These are phyloP conservation scores for Quercus phellos DNA, from an alignment of 331 rosid species.

Conservation along the genomic window DNA sequence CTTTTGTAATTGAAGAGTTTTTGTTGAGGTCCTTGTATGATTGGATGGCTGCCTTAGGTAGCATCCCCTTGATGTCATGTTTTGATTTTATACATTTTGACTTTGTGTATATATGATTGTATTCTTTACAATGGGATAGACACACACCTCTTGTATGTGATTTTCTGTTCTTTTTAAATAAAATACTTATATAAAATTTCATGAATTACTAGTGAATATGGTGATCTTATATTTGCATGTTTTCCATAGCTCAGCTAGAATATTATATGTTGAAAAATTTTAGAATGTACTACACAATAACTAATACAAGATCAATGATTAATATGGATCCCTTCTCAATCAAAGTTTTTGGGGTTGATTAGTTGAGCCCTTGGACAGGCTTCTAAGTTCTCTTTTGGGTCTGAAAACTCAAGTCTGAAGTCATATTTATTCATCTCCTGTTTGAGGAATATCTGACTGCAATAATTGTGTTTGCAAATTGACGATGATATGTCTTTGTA, in stretches of 20 bases:
- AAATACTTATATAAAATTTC: too few species aligned
- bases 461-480: not conserved
- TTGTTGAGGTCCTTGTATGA: too few species aligned
- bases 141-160: too few species aligned
- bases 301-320: not conserved
- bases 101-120: too few species aligned
- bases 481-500: not conserved
- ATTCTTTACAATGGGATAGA: too few species aligned
- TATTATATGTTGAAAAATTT: not conserved
- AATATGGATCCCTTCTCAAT: not conserved
- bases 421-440: not conserved
- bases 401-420: not conserved
- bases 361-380: not conserved
- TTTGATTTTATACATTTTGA: too few species aligned
- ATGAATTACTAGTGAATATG: not conserved
- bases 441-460: not conserved
- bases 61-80: too few species aligned
- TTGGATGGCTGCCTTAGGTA: too few species aligned
- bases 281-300: not conserved
- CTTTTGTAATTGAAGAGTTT: too few species aligned
- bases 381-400: not conserved
- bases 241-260: not conserved
- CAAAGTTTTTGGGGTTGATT: not conserved
- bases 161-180: too few species aligned
- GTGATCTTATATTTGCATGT: not conserved